phyloP scores from a whole-genome alignment of 1,139 yeast genomes.

The Candida labiduridarum region DNA sequence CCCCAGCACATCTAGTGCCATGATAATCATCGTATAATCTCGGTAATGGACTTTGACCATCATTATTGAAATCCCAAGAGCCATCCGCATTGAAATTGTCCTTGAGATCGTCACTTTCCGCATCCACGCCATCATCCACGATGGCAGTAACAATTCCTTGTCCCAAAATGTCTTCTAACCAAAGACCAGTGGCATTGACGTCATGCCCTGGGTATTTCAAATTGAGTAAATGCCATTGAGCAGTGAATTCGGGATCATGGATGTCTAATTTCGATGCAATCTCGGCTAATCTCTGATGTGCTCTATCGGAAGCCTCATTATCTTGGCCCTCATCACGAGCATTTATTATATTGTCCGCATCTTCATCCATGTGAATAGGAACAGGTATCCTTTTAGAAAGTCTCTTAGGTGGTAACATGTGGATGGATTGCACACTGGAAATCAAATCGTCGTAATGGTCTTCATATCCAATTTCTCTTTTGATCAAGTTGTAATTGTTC shows the following conservation, averaged over 20 bases:
- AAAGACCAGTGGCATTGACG: constrained; percentile 82
- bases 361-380: constrained; percentile 21
- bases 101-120: constrained; percentile 69
- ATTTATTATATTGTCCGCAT: background rate
- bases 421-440: constrained; percentile 40
- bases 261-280: constrained; percentile 62
- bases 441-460: constrained; percentile 31
- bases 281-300: constrained; percentile 20
- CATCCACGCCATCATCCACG: constrained; percentile 94
- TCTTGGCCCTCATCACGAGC: background rate
- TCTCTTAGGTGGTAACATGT: constrained; percentile 50
- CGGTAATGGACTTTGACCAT: constrained; percentile 77
- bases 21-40: constrained; percentile 82
- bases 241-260: constrained; percentile 74
- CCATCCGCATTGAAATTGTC: constrained; percentile 77
- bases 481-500: constrained; percentile 27
- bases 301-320: constrained; percentile 8
- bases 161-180: constrained; percentile 86
- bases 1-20: constrained; percentile 99
- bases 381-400: constrained; percentile 52
- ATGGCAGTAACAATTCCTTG: constrained; percentile 80
- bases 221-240: constrained; percentile 92
- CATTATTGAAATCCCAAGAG: constrained; percentile 87
- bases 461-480: constrained; percentile 30
- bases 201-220: constrained; percentile 75